Base-by-base conservation (phyloP, 805 yeast genomes). In the Komagataella pastoris region DNA sequence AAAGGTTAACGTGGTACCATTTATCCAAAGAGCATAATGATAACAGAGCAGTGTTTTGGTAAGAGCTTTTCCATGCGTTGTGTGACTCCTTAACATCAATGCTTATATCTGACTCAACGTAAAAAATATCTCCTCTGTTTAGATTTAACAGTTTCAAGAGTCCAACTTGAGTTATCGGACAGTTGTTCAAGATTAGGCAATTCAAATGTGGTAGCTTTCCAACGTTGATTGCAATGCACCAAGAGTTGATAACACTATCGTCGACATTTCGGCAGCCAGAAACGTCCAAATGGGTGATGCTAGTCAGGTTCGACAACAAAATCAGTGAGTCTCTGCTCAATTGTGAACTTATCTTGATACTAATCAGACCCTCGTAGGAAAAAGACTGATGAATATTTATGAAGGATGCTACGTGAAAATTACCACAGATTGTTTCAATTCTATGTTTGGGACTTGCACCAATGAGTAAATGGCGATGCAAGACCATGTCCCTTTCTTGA, bases 171-270 rank as follows among this genome's bases (percentile, higher is more conserved):
- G 47, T 46, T 6, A 46, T 24, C 1, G 47, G 21, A 7, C 47
- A 46, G 21, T 52, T 19, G 30, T 49, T 56, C 19, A 60, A 24
- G 7, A 60, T 21, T 3, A 61, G 48, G 48, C 58, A 53, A 30
- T 48, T 46, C 46, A 65, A 55, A 3, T 50, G 24, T 4, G 46
- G 51, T 53, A 61, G 52, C 50, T 63, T 63, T 6, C 66, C 66
- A 3, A 55, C n/a, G 17, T 55, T 56, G 47, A 59, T 58, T 30
- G 62, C 56, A 7, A 58, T 60, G 17, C 54, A 52, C 65, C 67
- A 63, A 17, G 56, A 52, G 49, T 58, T 58, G 17, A 62, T 30
- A 7, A 59, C 52, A 1, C 54, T 24, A 44, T 59, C 60, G 47
- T 56, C 57, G 3, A 63, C 46, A 6, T 44, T 46, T 6, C 47